Evolutionary conservation across 192 early-diverging fungal species (phyloP), one percentile per base, ranked within the genome.

Genomic region (Coemansia sp.): DNA sequence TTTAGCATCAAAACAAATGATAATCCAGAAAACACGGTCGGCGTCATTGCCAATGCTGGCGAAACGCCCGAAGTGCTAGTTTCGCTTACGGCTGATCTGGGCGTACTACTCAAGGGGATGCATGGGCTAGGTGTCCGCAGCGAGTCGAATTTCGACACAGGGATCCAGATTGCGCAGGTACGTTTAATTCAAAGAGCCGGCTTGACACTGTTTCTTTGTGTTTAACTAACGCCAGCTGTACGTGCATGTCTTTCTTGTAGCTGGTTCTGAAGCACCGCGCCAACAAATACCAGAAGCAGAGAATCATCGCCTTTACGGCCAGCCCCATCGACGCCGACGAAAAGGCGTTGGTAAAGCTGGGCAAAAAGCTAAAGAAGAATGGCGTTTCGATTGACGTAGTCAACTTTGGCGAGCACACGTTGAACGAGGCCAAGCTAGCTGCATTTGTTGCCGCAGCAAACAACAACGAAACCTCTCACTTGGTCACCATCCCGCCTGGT

Each of bases 341-440:
- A 60, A 88, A 86, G 72, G 81, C 93, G 32, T 72, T 98, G 29
- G 88, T 95, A 27, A 88, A 86, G 69, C 71, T 98, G 46, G 96
- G 88, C 59, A 97, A 97, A 83, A 96, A 95, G 69, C 85, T 95
- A 57, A 97, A 97, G 75, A 98, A 98, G 87, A 98, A 98, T 82
- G 94, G 92, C 62, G 86, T 98, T 37, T 93, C 93, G 8, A 87
- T 98, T 11, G 96, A 98, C 66, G 81, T 98, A 8, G 68, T 98
- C 41, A 95, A 92, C 72, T 98, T 98, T 87, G 95, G 96, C 58
- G 93, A 97, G 75, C 90, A 93, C 54, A 67, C 81, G 3, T 85
- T 87, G 50, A 98, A 98, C 65, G 91, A 91, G 27, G 62, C 87
- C 27, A 95, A 95, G 80, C 81, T 98, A 34, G 86, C 93, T 24